Conservation (phyloP, 768 basidiomycete genomes). For the Boletus bicolor region DNA sequence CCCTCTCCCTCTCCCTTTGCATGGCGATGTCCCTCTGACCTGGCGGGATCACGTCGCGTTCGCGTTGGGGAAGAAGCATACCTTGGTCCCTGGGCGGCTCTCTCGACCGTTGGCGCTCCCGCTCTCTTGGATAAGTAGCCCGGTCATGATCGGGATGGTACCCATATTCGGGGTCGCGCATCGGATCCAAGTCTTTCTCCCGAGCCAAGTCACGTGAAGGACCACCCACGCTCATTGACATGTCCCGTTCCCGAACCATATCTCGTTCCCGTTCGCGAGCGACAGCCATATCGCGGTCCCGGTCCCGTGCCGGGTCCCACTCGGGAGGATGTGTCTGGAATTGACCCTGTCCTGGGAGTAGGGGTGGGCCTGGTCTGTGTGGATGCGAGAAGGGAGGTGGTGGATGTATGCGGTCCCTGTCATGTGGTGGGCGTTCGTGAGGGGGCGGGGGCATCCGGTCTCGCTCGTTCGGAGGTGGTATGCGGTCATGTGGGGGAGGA, state of each 20-base stretch:
- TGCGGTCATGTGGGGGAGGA: slow-evolving; percentile 24
- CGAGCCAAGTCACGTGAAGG: slow-evolving; percentile 23
- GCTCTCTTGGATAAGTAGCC: slow-evolving; percentile 22
- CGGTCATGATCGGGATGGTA: slow-evolving; percentile 23
- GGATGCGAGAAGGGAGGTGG: slow-evolving; percentile 20
- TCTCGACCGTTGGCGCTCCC: slow-evolving; percentile 22
- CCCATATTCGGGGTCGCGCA: slow-evolving; percentile 25
- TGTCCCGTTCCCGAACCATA: slow-evolving; percentile 21
- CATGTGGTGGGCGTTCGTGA: slow-evolving; percentile 24
- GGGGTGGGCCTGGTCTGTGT: slow-evolving; percentile 16
- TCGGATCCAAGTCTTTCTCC: slow-evolving; percentile 24
- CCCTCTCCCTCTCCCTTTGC: slow-evolving; percentile 27
- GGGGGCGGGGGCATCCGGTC: slow-evolving; percentile 24
- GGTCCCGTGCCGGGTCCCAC: slow-evolving; percentile 27
- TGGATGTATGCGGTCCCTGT: slow-evolving; percentile 29
- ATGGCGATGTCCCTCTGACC: slow-evolving; percentile 21
- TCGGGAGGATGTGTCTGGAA: slow-evolving; percentile 30
- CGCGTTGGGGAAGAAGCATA: slow-evolving; percentile 22
- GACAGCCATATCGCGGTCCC: slow-evolving; percentile 19
- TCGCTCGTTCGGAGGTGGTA: slow-evolving; percentile 22
- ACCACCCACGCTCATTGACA: slow-evolving; percentile 15
- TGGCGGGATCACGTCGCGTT: slow-evolving; percentile 19
- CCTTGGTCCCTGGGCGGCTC: slow-evolving; percentile 18
- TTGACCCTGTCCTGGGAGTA: slow-evolving; percentile 31
- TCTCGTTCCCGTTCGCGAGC: slow-evolving; percentile 27